A percentile compares a stretch with the other conserved stretches of the same genome.
Conservation (phyloP, 257 asterid genomes). For the Galeopsis tetrahit region DNA sequence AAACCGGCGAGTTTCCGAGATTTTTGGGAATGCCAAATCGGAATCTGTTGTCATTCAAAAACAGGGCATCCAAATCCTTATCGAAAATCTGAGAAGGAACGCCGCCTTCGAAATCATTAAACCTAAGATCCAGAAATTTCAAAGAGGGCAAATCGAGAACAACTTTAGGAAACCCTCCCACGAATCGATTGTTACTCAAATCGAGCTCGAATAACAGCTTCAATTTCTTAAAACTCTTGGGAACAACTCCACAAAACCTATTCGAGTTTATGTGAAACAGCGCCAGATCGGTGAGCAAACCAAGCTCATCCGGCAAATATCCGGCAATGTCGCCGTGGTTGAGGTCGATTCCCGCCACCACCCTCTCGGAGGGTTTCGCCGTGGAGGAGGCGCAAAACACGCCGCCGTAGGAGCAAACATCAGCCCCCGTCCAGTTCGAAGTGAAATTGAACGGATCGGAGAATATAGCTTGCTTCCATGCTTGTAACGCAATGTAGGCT, state of each 20-base stretch:
- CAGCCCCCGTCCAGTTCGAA: conserved; percentile 46
- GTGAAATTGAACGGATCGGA: conserved; percentile 66
- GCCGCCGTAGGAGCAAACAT: conserved; percentile 58
- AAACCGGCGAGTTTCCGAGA: conserved; percentile 56
- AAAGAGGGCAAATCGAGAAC: conserved; percentile 47
- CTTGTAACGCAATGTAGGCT: conserved; percentile 61
- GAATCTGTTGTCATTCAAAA: conserved; percentile 55
- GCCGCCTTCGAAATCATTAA: conserved; percentile 60
- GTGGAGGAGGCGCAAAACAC: conserved; percentile 49
- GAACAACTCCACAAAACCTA: conserved; percentile 58
- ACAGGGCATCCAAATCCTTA: conserved; percentile 51
- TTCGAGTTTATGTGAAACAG: conserved; percentile 58
- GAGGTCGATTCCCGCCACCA: conserved; percentile 61
- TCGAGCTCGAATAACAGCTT: conserved; percentile 60
- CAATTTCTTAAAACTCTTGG: conserved; percentile 39
- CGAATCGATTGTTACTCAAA: conserved; percentile 58
- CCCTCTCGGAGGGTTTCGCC: conserved; percentile 37
- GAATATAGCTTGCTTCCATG: conserved; percentile 55
- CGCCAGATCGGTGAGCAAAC: conserved; percentile 57
- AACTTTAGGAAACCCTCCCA: conserved; percentile 52
- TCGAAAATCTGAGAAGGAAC: conserved; percentile 52
- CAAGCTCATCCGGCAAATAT: conserved; percentile 51
- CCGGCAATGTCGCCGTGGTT: conserved; percentile 66
- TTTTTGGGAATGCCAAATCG: conserved; percentile 52
- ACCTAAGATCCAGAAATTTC: conserved; percentile 58